Conservation (phyloP, 2,329 filamentous ascomycete genomes). For the Neopestalotiopsis clavispora region DNA sequence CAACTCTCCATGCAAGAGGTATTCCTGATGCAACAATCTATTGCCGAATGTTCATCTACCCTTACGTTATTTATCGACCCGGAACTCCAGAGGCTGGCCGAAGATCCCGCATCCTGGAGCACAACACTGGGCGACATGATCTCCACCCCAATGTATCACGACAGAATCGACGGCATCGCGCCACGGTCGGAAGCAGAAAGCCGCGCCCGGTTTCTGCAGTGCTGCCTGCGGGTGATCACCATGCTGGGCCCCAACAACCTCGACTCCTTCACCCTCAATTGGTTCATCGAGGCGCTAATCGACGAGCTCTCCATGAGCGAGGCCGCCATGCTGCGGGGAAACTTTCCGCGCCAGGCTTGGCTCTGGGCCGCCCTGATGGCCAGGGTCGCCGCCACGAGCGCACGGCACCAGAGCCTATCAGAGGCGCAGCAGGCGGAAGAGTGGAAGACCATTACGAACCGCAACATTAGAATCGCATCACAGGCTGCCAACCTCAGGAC, state of each 20-base stretch:
- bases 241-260: slow-evolving; percentile 27
- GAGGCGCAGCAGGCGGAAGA: slow-evolving; percentile 29
- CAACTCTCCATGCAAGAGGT: slow-evolving; percentile 26
- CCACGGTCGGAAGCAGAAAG: slow-evolving; percentile 27
- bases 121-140: slow-evolving; percentile 25
- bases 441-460: slow-evolving; percentile 26
- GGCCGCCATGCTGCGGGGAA: slow-evolving; percentile 26
- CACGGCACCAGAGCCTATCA: slow-evolving; percentile 24
- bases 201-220: slow-evolving; percentile 28
- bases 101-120: slow-evolving; percentile 22
- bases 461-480: slow-evolving; percentile 29
- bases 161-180: slow-evolving; percentile 19
- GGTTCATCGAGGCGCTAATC: slow-evolving; percentile 30
- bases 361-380: slow-evolving; percentile 30
- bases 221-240: slow-evolving; percentile 26
- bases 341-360: slow-evolving; percentile 27
- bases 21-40: slow-evolving; percentile 23
- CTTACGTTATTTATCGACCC: slow-evolving; percentile 9
- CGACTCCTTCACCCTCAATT: slow-evolving; percentile 29
- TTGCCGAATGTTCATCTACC: slow-evolving; percentile 13
- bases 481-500: slow-evolving; percentile 25
- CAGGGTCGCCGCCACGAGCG: slow-evolving; percentile 27
- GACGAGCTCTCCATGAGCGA: slow-evolving; percentile 27
- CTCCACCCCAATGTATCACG: slow-evolving; percentile 19
- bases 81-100: neutral